These are phyloP conservation scores for Chrysosporium queenslandicum DNA, from an alignment of 2,329 filamentous ascomycete genomes.

Conservation along the genomic window DNA sequence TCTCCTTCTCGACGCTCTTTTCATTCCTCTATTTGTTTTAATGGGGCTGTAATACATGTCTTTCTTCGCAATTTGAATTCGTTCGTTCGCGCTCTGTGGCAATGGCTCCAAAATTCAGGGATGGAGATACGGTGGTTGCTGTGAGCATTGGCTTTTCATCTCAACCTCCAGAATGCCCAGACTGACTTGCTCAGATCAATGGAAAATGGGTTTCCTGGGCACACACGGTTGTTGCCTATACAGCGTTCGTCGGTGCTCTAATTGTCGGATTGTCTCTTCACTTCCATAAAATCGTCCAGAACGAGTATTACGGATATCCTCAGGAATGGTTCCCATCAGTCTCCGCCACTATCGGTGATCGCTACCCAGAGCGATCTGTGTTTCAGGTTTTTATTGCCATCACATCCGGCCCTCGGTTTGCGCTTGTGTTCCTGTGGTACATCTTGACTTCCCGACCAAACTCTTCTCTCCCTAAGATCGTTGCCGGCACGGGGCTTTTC, in stretches of 20 bases:
- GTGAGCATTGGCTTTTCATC: conserved; percentile 35
- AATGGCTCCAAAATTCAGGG: conserved; percentile 54
- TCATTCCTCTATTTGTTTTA: conserved; percentile 20
- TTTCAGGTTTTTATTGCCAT: conserved; percentile 97
- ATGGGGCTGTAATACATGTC: conserved; percentile 19
- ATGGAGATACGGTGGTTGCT: conserved; percentile 52
- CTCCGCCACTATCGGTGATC: conserved; percentile 91
- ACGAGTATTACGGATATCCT: conserved; percentile 90
- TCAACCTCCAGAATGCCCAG: background rate
- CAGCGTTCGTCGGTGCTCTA: conserved; percentile 75
- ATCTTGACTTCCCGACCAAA: conserved; percentile 70
- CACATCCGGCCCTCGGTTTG: conserved; percentile 86
- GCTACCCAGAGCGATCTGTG: conserved; percentile 90
- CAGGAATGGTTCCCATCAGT: conserved; percentile 96
- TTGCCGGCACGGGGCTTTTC: conserved; percentile 70
- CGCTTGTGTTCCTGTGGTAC: conserved; percentile 85
- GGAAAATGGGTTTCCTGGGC: conserved; percentile 84
- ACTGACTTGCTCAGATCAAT: conserved; percentile 49
- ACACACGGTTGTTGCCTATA: conserved; percentile 74
- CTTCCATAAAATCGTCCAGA: conserved; percentile 94
- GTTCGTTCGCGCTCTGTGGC: conserved; percentile 23
- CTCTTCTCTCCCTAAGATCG: conserved; percentile 65
- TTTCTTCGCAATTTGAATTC: conserved; percentile 7
- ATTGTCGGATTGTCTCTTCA: conserved; percentile 72
- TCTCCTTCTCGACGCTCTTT: conserved; percentile 14